These are phyloP conservation scores for Yamagishiella unicocca DNA, from an alignment of 139 green algal species.

Conservation along the genomic window DNA sequence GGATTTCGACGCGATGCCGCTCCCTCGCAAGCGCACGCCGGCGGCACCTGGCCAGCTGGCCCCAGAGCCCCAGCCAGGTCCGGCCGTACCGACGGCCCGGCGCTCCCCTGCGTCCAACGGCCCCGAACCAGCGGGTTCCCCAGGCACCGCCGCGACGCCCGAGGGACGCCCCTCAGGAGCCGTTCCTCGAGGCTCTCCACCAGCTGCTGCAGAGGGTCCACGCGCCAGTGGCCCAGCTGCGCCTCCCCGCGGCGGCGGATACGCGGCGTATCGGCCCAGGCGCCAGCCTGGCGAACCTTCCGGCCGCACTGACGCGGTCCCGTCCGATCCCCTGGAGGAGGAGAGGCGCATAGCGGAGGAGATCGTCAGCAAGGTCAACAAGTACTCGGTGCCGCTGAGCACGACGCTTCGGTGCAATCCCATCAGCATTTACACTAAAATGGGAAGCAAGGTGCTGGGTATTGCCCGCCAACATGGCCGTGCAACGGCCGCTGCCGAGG, in stretches of 20 bases:
- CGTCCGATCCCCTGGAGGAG: background rate
- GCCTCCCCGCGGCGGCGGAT: background rate
- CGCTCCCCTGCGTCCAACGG: too few relatives aligned
- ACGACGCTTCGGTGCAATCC: background rate
- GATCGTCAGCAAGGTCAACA: constrained; percentile 11
- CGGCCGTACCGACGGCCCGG: background rate
- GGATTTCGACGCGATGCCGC: background rate
- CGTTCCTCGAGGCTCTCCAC: background rate
- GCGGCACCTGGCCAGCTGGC: background rate
- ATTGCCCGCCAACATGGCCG: background rate
- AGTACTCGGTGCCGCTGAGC: background rate
- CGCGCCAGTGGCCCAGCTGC: too few relatives aligned
- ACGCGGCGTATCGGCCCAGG: background rate
- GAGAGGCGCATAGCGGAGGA: constrained; percentile 7
- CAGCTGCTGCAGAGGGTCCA: too few relatives aligned
- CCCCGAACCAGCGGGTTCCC: background rate
- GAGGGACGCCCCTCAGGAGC: background rate
- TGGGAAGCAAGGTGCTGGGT: background rate
- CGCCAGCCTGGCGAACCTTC: background rate
- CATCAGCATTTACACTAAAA: background rate
- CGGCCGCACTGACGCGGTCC: background rate
- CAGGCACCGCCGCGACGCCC: background rate
- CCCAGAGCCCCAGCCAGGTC: background rate
- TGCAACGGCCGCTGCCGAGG: background rate
- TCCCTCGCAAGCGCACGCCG: background rate